Evolutionary conservation across 2,329 filamentous ascomycete species (phyloP), one percentile per base, ranked within the genome.

Genomic region (Nigrograna mackinnonii): DNA sequence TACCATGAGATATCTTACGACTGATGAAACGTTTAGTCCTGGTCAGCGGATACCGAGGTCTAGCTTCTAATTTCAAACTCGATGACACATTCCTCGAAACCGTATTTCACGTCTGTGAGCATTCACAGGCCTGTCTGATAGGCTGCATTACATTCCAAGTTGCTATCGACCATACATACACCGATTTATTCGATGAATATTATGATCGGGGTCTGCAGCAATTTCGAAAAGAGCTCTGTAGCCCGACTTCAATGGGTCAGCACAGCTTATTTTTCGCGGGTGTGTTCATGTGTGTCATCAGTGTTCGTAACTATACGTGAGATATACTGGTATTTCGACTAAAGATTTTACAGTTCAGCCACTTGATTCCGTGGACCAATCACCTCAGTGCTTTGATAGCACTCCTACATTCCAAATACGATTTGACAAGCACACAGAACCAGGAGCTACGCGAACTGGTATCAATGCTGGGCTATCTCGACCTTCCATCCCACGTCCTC

Each of bases 231-330:
- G 41, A 44, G 31, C 30, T 30, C 12, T 28, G 19, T 22, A 17
- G 21, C 5, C 36, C 20, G 1, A 13, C 9, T 9, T 7, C 17
- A 5, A 35, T 39, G 3, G 7, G 32, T 6, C 20, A 24, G 2
- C 19, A 9, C 16, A 33, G 22, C 34, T n/a, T 44, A n/a, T 44
- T 18, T 21, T 44, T 44, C 22, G 41, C 20, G 19, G 41, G 41
- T 18, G 14, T 44, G 12, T 39, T 44, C 30, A 39, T 44, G 41
- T 44, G 41, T 19, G 35, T 20, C 16, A 44, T 44, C 22, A 34
- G 35, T 21, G 41, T 44, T 20, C 34, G 35, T 7, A 7, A 14
- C 34, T 9, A 11, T 7, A n/a, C 24, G 9, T 28, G 9, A 9
- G 9, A 28, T n/a, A 9, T 9, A 28, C 31, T 22, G 6, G 6